These are phyloP conservation scores for Porcisia hertigi DNA, from an alignment of 208 protist species.

Conservation along the genomic window DNA sequence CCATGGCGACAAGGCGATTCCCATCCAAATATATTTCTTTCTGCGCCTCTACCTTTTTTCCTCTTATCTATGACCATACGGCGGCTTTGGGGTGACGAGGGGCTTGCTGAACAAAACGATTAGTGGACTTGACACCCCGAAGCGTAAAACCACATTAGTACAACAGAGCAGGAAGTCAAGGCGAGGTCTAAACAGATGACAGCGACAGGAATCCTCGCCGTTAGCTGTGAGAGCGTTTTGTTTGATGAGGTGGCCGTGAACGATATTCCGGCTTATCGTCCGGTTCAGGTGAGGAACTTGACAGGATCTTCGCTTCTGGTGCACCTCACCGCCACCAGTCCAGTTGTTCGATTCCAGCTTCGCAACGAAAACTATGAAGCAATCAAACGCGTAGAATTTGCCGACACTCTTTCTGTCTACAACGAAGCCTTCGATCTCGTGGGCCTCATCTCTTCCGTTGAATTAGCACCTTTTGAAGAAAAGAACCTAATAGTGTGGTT, in stretches of 20 bases:
- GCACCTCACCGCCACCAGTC: conserved; percentile 37
- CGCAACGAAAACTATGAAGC: conserved; percentile 60
- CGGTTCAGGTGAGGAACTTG: conserved; percentile 45
- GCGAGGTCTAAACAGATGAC: background rate
- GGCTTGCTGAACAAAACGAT: background rate
- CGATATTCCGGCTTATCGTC: conserved; percentile 60
- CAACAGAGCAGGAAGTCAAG: background rate
- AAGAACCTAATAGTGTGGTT: conserved; percentile 67
- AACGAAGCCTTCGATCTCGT: conserved; percentile 69
- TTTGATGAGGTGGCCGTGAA: conserved; percentile 78
- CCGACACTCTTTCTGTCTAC: conserved; percentile 35
- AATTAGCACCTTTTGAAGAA: conserved; percentile 41
- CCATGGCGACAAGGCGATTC: too few species aligned
- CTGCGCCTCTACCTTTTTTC: too few species aligned
- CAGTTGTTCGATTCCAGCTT: conserved; percentile 53
- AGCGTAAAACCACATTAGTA: background rate
- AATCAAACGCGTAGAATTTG: conserved; percentile 18
- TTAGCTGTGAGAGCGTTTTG: conserved; percentile 13
- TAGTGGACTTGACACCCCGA: background rate
- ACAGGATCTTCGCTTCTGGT: conserved; percentile 37
- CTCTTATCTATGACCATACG: too few species aligned
- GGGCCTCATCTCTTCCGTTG: conserved; percentile 41
- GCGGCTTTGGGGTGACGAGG: too few species aligned
- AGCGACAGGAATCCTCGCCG: background rate
- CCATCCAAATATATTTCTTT: too few species aligned